Percentiles rank a stretch among this genome's conserved stretches.
phyloP scores from a whole-genome alignment of 2,329 filamentous ascomycete species.

The Fusarium longipes region DNA sequence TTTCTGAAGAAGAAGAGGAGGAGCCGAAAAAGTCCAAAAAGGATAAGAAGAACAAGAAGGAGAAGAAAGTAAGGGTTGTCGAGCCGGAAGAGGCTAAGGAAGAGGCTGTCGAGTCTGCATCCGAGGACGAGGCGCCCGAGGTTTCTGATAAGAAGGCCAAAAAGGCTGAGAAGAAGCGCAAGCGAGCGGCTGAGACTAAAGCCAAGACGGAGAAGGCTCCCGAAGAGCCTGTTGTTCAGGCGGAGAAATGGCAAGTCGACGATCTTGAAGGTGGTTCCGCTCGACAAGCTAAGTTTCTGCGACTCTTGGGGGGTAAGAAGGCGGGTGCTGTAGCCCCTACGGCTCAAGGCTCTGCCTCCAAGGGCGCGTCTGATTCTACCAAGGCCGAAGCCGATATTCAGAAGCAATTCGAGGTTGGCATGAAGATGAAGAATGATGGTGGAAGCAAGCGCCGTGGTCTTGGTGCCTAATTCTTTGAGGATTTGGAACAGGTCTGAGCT shows the following conservation, averaged over 20 bases:
- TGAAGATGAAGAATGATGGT: slow-evolving; percentile 66
- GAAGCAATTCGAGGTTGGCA: slow-evolving; percentile 66
- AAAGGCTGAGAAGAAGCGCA: slow-evolving; percentile 53
- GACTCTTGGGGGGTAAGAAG: slow-evolving; percentile 66
- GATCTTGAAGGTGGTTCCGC: slow-evolving; percentile 62
- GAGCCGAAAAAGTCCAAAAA: slow-evolving; percentile 42
- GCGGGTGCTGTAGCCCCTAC: slow-evolving; percentile 49
- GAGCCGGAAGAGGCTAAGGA: slow-evolving; percentile 37
- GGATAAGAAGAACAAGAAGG: slow-evolving; percentile 49
- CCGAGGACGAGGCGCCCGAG: slow-evolving; percentile 26
- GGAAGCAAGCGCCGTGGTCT: slow-evolving; percentile 63
- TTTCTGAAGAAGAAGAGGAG: slow-evolving; percentile 33
- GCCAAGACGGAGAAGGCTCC: slow-evolving; percentile 33
- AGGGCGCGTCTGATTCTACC: slow-evolving; percentile 50
- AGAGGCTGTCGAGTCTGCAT: slow-evolving; percentile 25
- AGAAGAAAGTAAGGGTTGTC: slow-evolving; percentile 35
- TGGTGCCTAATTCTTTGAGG: slow-evolving; percentile 56
- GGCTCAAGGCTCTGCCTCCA: slow-evolving; percentile 13
- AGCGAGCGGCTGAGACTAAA: slow-evolving; percentile 46
- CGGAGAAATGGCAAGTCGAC: slow-evolving; percentile 64
- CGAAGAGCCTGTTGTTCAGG: slow-evolving; percentile 26
- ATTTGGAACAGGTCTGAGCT: not conserved
- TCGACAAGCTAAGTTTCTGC: slow-evolving; percentile 67
- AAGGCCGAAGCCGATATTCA: slow-evolving; percentile 65
- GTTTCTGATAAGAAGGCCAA: slow-evolving; percentile 49